These are phyloP conservation scores for Suillus fuscotomentosus DNA, from an alignment of 768 basidiomycete species.

Conservation along the genomic window DNA sequence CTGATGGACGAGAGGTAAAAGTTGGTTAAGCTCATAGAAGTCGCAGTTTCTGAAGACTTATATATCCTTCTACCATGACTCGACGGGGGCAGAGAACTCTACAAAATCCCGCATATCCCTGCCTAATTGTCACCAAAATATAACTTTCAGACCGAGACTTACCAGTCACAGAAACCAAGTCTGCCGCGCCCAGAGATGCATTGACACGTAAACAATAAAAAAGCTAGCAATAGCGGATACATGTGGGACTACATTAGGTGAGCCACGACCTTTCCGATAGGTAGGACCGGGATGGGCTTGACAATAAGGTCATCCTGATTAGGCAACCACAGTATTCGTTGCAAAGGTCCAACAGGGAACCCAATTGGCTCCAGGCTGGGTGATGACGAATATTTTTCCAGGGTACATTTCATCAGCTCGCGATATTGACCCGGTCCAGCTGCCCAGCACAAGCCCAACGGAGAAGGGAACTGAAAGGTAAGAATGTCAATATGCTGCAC, in stretches of 20 bases:
- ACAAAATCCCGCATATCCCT: background rate
- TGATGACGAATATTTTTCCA: background rate
- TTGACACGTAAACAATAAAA: background rate
- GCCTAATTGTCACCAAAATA: background rate
- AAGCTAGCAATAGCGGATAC: background rate
- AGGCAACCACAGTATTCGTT: background rate
- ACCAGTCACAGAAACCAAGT: background rate
- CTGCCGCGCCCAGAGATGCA: background rate
- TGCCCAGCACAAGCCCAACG: background rate
- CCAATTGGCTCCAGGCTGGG: background rate
- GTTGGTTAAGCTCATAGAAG: background rate
- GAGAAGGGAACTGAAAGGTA: constrained; percentile 55
- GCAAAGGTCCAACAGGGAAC: background rate
- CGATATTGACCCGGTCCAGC: background rate
- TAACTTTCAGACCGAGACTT: background rate
- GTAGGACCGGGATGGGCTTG: background rate
- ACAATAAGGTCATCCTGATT: background rate
- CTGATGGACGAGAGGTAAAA: background rate
- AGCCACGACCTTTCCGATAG: background rate
- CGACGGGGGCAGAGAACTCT: background rate
- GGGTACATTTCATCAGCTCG: background rate
- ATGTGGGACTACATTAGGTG: background rate
- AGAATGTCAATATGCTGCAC: constrained; percentile 5
- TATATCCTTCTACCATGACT: background rate
- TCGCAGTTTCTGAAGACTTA: background rate